Conservation (phyloP, 352 stramenopile genomes). For the Phytophthora crassamura region DNA sequence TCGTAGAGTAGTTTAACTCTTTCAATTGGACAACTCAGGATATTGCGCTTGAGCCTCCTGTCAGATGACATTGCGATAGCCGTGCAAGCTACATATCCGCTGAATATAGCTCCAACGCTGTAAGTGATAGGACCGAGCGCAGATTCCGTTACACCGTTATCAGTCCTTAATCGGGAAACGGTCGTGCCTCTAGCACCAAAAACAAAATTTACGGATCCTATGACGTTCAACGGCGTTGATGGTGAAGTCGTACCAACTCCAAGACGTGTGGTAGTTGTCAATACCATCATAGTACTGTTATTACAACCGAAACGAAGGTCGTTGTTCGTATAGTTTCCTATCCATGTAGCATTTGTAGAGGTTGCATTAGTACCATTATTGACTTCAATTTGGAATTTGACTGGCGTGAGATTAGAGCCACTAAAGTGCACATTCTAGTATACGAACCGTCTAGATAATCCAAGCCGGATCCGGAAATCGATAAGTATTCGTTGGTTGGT, state of each 20-base stretch:
- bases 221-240: not conserved
- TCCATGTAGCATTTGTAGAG: constrained; percentile 2
- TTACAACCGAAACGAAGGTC: constrained; percentile 8
- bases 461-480: too few species aligned
- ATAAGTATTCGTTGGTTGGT: too few species aligned
- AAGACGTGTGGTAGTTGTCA: constrained; percentile 2
- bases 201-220: not conserved
- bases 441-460: too few species aligned
- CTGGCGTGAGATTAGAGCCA: too few species aligned
- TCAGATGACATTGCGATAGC: too few species aligned
- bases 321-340: constrained; percentile 4
- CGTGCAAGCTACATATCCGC: not conserved
- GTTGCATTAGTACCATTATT: constrained; percentile 1
- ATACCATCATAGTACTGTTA: constrained; percentile 3
- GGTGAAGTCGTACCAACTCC: constrained; percentile 2
- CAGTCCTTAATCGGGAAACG: not conserved
- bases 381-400: too few species aligned
- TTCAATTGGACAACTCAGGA: too few species aligned
- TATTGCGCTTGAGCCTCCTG: too few species aligned
- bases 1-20: too few species aligned
- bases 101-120: not conserved
- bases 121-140: constrained; percentile 5
- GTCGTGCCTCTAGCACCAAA: constrained; percentile 2
- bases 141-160: constrained; percentile 1
- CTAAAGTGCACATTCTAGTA: too few species aligned